Evolutionary conservation across 129 eudicot genomes (phyloP).

Genomic region (Calendula officinalis): DNA sequence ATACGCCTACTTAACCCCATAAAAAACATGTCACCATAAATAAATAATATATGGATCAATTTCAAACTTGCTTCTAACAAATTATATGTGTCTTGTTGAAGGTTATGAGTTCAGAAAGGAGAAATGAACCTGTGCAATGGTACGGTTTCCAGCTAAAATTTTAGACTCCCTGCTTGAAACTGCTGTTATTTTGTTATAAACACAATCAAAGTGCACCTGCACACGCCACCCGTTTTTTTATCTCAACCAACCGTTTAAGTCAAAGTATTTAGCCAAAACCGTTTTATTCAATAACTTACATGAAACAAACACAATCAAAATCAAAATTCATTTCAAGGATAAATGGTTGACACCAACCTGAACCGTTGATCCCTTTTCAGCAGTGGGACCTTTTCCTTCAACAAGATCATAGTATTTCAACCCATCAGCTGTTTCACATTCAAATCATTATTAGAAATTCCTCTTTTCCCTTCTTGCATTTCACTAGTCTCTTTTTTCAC

Average conservation of each 20-base stretch:
- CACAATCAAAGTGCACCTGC: slow-evolving; percentile 97
- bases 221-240: no score
- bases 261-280: no score
- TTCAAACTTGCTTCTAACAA: background rate
- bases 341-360: slow-evolving; percentile 46
- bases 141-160: slow-evolving; percentile 93
- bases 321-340: background rate
- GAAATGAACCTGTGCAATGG: slow-evolving; percentile 78
- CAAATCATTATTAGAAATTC: slow-evolving; percentile 13
- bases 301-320: background rate
- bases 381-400: slow-evolving; percentile 84
- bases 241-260: no score
- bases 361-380: slow-evolving; percentile 81
- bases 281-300: no score
- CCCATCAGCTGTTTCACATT: slow-evolving; percentile 74
- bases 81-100: background rate
- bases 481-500: background rate
- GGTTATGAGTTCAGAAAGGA: background rate
- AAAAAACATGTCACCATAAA: slow-evolving; percentile 26
- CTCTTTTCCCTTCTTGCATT: background rate
- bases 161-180: slow-evolving; percentile 95
- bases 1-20: slow-evolving; percentile 68
- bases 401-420: slow-evolving; percentile 84
- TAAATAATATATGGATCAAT: slow-evolving; percentile 10
- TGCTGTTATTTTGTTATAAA: slow-evolving; percentile 85